Base-by-base conservation (phyloP, 1,284 basidiomycete species). In the Ceratobasidium sp. region DNA sequence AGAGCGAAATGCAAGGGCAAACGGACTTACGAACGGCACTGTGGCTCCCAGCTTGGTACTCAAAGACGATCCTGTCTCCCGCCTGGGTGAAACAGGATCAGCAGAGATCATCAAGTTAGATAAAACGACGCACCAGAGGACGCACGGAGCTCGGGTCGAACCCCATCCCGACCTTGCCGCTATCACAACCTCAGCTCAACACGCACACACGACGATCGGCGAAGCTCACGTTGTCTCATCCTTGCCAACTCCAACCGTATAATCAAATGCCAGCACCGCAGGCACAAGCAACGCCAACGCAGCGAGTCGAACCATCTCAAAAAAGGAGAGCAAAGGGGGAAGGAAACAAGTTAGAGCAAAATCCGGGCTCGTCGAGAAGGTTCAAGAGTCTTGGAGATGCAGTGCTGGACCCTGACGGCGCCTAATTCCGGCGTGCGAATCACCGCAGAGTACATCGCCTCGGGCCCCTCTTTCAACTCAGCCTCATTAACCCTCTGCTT, bases 91-190 rank as follows among this genome's bases (percentile, higher is more conserved):
- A 48, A 31, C 37, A 61, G n/a, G 6, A 61, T 61, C 27, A 68
- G 14, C 37, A 27, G 3, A 49, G 54, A 27, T 48, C 27, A 48
- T n/a, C 13, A 16, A 24, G 27, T 49, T 22, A 11, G 11, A 13
- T 61, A 2, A 61, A 24, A 22, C 19, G 29, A 72, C 68, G 31
- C 43, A 72, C 68, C 68, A 61, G 68, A 49, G 68, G 68, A 14
- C 68, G 68, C 34, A 72, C 68, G 8, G 68, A 72, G 58, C 68
- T 72, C 3, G 68, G 68, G 58, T 72, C 68, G 31, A 72, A 72
- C 19, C 68, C 68, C 68, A 72, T 72, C 16, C 68, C 68, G 37
- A 72, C 54, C 41, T 72, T 56, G 27, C 68, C 68, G 58, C 68
- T 72, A 48, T 37, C 31, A 16, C 8, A 37, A 48, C 13, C 19